Conservation (phyloP, 2,329 filamentous ascomycete genomes). For the Ceratocystis harringtonii region DNA sequence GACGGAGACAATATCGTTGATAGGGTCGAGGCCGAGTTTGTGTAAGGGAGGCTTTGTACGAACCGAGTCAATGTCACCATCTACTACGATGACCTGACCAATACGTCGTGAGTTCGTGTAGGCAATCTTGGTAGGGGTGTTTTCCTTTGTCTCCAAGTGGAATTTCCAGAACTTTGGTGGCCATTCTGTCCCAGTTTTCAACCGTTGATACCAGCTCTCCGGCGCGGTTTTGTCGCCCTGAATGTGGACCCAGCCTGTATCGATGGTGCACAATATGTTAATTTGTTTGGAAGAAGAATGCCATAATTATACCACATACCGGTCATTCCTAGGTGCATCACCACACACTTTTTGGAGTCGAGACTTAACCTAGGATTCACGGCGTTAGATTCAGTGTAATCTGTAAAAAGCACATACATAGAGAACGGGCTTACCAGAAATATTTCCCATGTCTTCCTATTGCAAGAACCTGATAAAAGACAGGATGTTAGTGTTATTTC, state of each 20-base stretch:
- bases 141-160: constrained; percentile 47
- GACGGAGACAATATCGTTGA: constrained; percentile 64
- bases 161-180: constrained; percentile 89
- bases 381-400: background rate
- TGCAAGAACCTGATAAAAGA: constrained; percentile 37
- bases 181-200: constrained; percentile 52
- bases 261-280: background rate
- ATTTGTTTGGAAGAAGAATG: too few relatives aligned
- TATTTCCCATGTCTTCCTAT: constrained; percentile 91
- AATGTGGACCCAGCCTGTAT: constrained; percentile 69
- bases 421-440: constrained; percentile 48
- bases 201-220: constrained; percentile 66
- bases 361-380: constrained; percentile 32
- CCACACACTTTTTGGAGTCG: constrained; percentile 64
- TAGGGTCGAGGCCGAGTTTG: constrained; percentile 87
- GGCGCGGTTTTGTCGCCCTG: constrained; percentile 62
- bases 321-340: constrained; percentile 76
- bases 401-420: background rate
- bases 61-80: constrained; percentile 64
- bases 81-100: constrained; percentile 62
- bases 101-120: constrained; percentile 76
- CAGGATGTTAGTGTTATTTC: background rate
- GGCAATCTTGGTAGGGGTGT: constrained; percentile 45
- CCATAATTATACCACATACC: constrained; percentile 25
- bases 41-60: constrained; percentile 62